Conservation (phyloP, 139 green algal genomes). For the Picochlorum sp. region DNA sequence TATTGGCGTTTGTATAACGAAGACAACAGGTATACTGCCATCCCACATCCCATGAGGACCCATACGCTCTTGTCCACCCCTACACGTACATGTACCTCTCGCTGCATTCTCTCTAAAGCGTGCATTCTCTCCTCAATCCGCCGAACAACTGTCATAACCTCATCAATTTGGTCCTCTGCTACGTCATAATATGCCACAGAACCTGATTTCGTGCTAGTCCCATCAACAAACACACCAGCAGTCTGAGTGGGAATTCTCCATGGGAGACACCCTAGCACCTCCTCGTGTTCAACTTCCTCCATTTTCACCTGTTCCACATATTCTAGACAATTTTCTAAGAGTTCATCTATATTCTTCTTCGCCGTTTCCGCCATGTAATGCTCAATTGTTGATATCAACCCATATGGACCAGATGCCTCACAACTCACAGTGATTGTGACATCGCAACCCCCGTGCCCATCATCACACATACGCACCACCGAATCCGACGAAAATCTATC, state of each 20-base stretch:
- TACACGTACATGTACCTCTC: too few species aligned
- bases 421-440: not conserved
- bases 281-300: not conserved
- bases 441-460: not conserved
- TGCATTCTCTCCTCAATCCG: not conserved
- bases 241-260: not conserved
- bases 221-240: not conserved
- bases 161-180: not conserved
- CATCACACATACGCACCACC: slow-evolving; percentile 3
- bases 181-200: not conserved
- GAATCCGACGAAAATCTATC: slow-evolving; percentile 16
- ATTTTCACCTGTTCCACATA: not conserved
- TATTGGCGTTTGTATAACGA: not conserved
- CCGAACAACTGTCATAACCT: not conserved
- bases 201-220: not conserved
- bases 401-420: slow-evolving; percentile 14
- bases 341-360: slow-evolving; percentile 9
- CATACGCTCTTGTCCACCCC: too few species aligned
- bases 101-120: too few species aligned
- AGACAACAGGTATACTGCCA: too few species aligned
- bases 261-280: not conserved
- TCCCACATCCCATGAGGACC: too few species aligned
- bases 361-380: slow-evolving; percentile 22
- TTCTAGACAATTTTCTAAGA: slow-evolving; percentile 2
- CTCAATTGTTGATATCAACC: slow-evolving; percentile 22